A percentile compares a stretch with the other conserved stretches of the same genome.
Evolutionary conservation across 129 eudicot species (phyloP).

Genomic region (Pseudognaphalium luteoalbum): DNA sequence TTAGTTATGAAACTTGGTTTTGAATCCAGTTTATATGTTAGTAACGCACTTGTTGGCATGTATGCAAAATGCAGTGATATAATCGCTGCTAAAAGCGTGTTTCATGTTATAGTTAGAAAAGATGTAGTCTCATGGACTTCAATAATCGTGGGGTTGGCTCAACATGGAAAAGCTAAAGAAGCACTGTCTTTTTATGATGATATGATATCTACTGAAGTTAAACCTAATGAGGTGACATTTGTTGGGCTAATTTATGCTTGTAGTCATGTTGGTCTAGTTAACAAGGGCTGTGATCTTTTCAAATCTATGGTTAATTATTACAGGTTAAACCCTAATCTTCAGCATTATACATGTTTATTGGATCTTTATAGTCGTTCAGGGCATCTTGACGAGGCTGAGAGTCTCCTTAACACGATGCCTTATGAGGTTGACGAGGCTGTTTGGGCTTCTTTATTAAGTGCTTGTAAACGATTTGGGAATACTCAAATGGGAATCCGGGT

Average conservation of each 20-base stretch:
- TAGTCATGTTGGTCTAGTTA: conserved; percentile 89
- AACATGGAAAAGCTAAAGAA: conserved; percentile 76
- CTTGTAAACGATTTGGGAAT: conserved; percentile 59
- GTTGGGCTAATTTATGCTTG: conserved; percentile 81
- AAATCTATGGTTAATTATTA: conserved; percentile 67
- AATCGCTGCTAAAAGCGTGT: conserved; percentile 48
- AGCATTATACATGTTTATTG: conserved; percentile 78
- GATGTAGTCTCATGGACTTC: conserved; percentile 97
- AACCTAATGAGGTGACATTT: conserved; percentile 84
- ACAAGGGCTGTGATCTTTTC: conserved; percentile 63
- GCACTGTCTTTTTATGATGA: conserved; percentile 63
- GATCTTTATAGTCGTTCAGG: conserved; percentile 89
- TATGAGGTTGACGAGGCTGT: conserved; percentile 80
- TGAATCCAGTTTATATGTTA: conserved; percentile 48
- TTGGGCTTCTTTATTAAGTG: conserved; percentile 82
- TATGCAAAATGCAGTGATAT: conserved; percentile 93
- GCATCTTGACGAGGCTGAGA: conserved; percentile 71
- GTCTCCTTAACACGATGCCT: conserved; percentile 71
- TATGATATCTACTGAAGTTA: conserved; percentile 53
- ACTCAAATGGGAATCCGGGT: conserved; percentile 60
- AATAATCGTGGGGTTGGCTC: conserved; percentile 83
- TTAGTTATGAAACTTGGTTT: conserved; percentile 60
- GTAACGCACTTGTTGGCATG: conserved; percentile 76
- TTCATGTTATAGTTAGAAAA: conserved; percentile 38
- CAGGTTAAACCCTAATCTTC: conserved; percentile 59